Evolutionary conservation across 495 filamentous ascomycete species (phyloP).

Genomic region (Podospora sp.): DNA sequence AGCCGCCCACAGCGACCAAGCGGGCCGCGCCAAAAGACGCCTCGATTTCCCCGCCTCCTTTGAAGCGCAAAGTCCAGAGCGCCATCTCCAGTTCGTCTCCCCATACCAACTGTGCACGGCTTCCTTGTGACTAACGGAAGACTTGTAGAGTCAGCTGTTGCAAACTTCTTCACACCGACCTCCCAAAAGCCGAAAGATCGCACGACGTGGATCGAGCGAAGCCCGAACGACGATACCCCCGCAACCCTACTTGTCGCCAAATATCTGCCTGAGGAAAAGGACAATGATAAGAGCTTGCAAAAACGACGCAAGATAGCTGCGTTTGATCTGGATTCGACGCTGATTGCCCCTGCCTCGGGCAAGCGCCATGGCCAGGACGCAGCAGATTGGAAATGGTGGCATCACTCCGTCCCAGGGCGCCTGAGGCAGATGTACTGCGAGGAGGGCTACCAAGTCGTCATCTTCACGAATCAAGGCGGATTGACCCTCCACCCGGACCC

Average conservation of each 20-base stretch:
- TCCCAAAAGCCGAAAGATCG: conserved; percentile 84
- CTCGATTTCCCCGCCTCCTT: conserved; percentile 61
- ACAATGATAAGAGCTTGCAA: conserved; percentile 25
- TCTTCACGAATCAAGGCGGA: conserved; percentile 88
- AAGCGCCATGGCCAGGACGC: conserved; percentile 71
- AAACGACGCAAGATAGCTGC: conserved; percentile 69
- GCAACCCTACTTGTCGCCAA: conserved; percentile 74
- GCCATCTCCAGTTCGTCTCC: conserved; percentile 66
- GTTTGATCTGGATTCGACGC: conserved; percentile 92
- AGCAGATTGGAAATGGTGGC: conserved; percentile 96
- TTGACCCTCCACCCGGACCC: conserved; percentile 70
- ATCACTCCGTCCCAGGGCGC: conserved; percentile 64
- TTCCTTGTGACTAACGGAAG: not conserved
- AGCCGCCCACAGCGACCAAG: conserved; percentile 18
- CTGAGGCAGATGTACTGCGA: conserved; percentile 67
- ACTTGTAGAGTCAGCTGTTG: conserved; percentile 63
- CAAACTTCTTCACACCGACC: conserved; percentile 84
- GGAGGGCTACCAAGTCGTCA: conserved; percentile 76
- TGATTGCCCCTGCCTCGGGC: conserved; percentile 78
- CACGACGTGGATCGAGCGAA: conserved; percentile 72
- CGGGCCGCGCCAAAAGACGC: conserved; percentile 30
- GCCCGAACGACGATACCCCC: conserved; percentile 40
- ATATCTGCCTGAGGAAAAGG: conserved; percentile 52
- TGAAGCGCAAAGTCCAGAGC: conserved; percentile 65
- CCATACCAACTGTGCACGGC: not conserved